Conservation (phyloP, 495 filamentous ascomycete genomes). For the Sporormia fimetaria region DNA sequence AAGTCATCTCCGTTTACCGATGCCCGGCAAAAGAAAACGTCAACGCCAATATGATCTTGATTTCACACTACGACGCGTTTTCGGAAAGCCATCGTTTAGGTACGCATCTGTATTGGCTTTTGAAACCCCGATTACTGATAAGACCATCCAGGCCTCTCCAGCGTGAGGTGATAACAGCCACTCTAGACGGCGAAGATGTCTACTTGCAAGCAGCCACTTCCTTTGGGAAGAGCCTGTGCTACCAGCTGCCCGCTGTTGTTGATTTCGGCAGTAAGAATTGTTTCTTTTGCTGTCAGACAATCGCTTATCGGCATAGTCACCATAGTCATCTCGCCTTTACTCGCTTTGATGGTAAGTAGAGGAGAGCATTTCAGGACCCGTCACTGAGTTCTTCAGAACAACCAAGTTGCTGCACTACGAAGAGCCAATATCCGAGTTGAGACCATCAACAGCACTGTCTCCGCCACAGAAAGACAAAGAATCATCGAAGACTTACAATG, state of each 20-base stretch:
- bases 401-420: slow-evolving; percentile 76
- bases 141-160: slow-evolving; percentile 55
- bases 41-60: slow-evolving; percentile 54
- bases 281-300: not conserved
- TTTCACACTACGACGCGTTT: slow-evolving; percentile 72
- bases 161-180: slow-evolving; percentile 72
- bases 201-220: slow-evolving; percentile 95
- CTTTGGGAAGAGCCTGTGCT: slow-evolving; percentile 91
- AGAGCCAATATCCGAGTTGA: slow-evolving; percentile 65
- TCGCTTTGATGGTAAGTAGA: slow-evolving; percentile 71
- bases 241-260: slow-evolving; percentile 81
- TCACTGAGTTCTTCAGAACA: slow-evolving; percentile 45
- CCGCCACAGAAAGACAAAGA: slow-evolving; percentile 46
- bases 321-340: slow-evolving; percentile 78
- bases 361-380: not conserved
- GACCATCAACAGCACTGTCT: slow-evolving; percentile 75
- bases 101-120: slow-evolving; percentile 29
- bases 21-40: slow-evolving; percentile 19
- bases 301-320: slow-evolving; percentile 47
- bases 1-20: too few relatives aligned
- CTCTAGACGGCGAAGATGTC: slow-evolving; percentile 76
- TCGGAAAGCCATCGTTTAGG: slow-evolving; percentile 66
- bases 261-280: slow-evolving; percentile 61
- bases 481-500: slow-evolving; percentile 73
- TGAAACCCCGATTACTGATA: slow-evolving; percentile 2